Evolutionary conservation across 2,329 filamentous ascomycete species (phyloP).

Genomic region (Cladosporium sp.): DNA sequence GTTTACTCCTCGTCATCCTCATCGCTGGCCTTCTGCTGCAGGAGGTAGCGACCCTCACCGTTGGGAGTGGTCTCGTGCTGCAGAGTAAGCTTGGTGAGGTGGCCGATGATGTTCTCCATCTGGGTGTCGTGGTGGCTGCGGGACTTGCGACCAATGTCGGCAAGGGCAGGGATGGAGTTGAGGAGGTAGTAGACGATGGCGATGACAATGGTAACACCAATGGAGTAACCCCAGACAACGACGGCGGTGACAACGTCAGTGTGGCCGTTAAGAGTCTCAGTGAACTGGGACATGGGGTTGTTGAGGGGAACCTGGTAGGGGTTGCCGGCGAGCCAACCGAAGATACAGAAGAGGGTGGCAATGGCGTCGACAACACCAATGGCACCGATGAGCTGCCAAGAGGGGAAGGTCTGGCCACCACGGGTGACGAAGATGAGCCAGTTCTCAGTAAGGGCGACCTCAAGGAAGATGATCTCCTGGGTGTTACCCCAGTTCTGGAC

Average conservation of each 20-base stretch:
- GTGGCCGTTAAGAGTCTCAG: conserved; percentile 40
- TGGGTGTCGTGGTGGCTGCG: conserved; percentile 57
- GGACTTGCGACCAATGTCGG: conserved; percentile 60
- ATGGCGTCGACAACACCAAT: conserved; percentile 68
- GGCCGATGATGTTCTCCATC: conserved; percentile 62
- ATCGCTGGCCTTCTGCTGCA: conserved; percentile 40
- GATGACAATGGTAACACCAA: conserved; percentile 60
- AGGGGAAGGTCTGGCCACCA: conserved; percentile 66
- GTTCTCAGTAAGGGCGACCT: conserved; percentile 50
- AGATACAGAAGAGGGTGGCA: conserved; percentile 68
- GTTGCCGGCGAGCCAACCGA: conserved; percentile 65
- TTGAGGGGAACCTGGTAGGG: conserved; percentile 36
- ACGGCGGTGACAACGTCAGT: conserved; percentile 62
- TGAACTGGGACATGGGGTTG: conserved; percentile 38
- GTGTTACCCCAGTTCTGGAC: conserved; percentile 70
- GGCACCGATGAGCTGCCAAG: conserved; percentile 67
- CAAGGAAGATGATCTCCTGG: conserved; percentile 61
- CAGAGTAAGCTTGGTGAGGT: conserved; percentile 59
- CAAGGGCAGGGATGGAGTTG: conserved; percentile 54
- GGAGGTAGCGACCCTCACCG: conserved; percentile 39
- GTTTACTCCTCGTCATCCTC: conserved; percentile 47
- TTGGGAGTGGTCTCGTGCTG: conserved; percentile 53
- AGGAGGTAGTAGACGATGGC: conserved; percentile 61
- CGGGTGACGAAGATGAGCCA: conserved; percentile 53
- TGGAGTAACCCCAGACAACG: conserved; percentile 61